Evolutionary conservation across 768 basidiomycete species (phyloP).

Genomic region (Lyophyllum shimeji): DNA sequence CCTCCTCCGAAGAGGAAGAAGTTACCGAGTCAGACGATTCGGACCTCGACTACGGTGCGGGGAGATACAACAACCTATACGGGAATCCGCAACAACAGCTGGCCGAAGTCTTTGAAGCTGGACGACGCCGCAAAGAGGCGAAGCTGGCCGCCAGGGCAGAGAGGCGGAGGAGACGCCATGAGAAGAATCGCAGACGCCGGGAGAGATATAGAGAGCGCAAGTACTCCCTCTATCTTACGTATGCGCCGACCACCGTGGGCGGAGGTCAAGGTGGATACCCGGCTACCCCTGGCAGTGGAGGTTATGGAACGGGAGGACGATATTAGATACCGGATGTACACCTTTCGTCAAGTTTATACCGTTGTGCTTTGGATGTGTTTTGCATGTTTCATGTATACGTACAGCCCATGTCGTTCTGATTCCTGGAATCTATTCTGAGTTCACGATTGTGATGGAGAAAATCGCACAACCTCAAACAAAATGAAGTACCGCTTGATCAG

Average conservation of each 20-base stretch:
- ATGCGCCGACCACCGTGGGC: conserved; percentile 32
- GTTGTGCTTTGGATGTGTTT: not conserved
- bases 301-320: conserved; percentile 12
- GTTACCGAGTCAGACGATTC: conserved; percentile 31
- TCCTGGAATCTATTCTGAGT: not conserved
- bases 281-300: conserved; percentile 11
- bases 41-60: conserved; percentile 41
- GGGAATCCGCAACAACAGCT: conserved; percentile 36
- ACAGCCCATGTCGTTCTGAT: not conserved
- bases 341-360: not conserved
- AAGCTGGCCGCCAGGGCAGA: conserved; percentile 42
- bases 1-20: conserved; percentile 36
- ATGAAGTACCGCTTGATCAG: no score
- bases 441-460: not conserved
- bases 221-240: conserved; percentile 65
- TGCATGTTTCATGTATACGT: not conserved
- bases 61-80: conserved; percentile 36
- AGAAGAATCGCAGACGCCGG: conserved; percentile 61
- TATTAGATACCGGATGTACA: conserved; percentile 13
- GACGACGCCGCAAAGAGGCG: conserved; percentile 52
- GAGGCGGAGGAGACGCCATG: conserved; percentile 59
- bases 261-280: conserved; percentile 21
- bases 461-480: no score
- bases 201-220: conserved; percentile 60
- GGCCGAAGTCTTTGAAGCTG: conserved; percentile 47